Percentiles rank a stretch among this genome's conserved stretches.
Evolutionary conservation across 2,329 filamentous ascomycete species (phyloP).

Genomic region (Botryotinia convoluta): DNA sequence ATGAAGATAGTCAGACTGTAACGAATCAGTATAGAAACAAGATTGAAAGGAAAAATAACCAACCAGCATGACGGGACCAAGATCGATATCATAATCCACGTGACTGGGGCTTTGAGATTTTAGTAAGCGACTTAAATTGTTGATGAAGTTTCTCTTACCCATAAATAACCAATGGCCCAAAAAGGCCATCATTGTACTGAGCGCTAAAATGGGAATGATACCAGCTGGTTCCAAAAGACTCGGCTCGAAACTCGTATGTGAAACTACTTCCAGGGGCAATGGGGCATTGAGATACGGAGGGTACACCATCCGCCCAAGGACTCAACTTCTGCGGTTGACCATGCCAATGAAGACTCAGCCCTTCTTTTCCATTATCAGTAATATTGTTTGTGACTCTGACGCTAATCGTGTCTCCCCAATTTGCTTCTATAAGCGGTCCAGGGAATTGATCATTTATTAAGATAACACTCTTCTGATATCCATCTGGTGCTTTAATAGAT

Average conservation of each 20-base stretch:
- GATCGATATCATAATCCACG: constrained; percentile 57
- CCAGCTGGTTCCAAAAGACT: constrained; percentile 51
- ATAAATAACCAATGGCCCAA: constrained; percentile 58
- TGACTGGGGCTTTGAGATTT: constrained; percentile 46
- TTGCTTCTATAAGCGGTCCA: constrained; percentile 37
- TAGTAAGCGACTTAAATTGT: neutral
- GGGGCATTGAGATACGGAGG: constrained; percentile 59
- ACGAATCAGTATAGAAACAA: neutral
- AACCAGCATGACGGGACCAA: constrained; percentile 47
- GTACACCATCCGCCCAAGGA: constrained; percentile 42
- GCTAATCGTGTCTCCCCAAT: constrained; percentile 45
- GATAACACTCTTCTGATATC: constrained; percentile 51
- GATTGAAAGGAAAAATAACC: neutral
- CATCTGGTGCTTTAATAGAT: constrained; percentile 40
- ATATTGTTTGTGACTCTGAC: constrained; percentile 69
- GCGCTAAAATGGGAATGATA: constrained; percentile 58
- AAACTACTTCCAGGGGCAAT: constrained; percentile 47
- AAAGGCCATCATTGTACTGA: constrained; percentile 52
- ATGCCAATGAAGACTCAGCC: constrained; percentile 45
- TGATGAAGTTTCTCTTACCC: constrained; percentile 30
- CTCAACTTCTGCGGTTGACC: constrained; percentile 45
- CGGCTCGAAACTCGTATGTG: constrained; percentile 28
- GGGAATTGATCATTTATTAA: constrained; percentile 39
- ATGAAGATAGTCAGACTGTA: constrained; percentile 39
- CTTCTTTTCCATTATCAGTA: constrained; percentile 38